Evolutionary conservation across 495 filamentous ascomycete species (phyloP), one percentile per base, ranked within the genome.

Genomic region (Acidomyces sp.): DNA sequence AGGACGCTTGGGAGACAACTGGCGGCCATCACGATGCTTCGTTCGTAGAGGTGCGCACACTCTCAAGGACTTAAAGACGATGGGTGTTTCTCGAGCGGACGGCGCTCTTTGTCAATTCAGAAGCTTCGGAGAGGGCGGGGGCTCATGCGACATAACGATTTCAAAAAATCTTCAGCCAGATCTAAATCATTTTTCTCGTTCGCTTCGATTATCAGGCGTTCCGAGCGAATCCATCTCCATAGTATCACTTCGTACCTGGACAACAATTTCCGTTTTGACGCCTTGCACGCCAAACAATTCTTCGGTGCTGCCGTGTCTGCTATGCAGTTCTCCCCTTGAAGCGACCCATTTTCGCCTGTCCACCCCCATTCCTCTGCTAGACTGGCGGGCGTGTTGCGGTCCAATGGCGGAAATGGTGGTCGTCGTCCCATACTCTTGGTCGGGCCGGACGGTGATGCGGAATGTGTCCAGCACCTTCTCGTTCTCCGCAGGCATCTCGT

Each of bases 401-500:
- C 29, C n/a, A 18, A 24, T 31, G 12, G 39, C 39, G 4, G 35
- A 28, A 16, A 51, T 51, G 4, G 37, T 41, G 10, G 48, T 51
- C 13, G 48, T 51, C 2, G 41, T 44, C 5, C 48, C 48, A 22
- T 18, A 51, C 12, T 19, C 42, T 22, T 42, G 31, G 32, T 51
- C 48, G 2, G 48, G 48, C n/a, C 48, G 29, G n/a, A n/a, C n/a
- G n/a, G n/a, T n/a, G 11, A 41, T 25, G 4, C 43, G 34, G 40
- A 52, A 52, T 6, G 45, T 52, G 9, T 47, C 44, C 6, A 52
- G 37, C 16, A 24, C 44, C 6, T 39, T 22, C 3, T 12, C 19
- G 25, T 27, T 18, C 23, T 43, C 38, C 18, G 43, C 45, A 7
- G 21, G 19, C 9, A 25, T 28, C 13, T 68, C 63, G 30, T 66